phyloP scores from a whole-genome alignment of 2,329 filamentous ascomycete species.

The Tolypocladium pustulatum region DNA sequence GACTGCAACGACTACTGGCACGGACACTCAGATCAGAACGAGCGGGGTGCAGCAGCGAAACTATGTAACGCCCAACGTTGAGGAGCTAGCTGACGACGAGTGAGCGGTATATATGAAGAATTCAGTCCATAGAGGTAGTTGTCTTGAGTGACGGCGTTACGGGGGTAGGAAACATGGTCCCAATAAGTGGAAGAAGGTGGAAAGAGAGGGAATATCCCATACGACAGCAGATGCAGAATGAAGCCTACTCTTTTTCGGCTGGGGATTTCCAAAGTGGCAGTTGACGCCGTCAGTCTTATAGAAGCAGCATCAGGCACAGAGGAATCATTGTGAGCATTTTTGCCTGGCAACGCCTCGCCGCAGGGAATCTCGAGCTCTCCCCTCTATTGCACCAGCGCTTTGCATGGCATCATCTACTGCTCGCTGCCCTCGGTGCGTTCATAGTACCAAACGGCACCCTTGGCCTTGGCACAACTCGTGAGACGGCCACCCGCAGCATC shows the following conservation, averaged over 20 bases:
- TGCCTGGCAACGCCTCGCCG: neutral
- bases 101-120: conserved; percentile 13
- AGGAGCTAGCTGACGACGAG: conserved; percentile 42
- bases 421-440: conserved; percentile 30
- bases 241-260: neutral
- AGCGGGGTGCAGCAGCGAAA: conserved; percentile 27
- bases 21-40: conserved; percentile 41
- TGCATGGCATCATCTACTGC: neutral
- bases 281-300: neutral
- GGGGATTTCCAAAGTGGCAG: neutral
- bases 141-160: conserved; percentile 12
- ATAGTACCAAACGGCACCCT: conserved; percentile 44
- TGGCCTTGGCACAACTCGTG: conserved; percentile 43
- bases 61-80: conserved; percentile 41
- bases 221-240: neutral
- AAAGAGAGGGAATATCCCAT: neutral
- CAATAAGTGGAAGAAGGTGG: neutral
- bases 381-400: neutral
- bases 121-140: neutral
- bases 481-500: conserved; percentile 35
- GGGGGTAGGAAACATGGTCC: conserved; percentile 4
- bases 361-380: neutral
- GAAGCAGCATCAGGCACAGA: too few species aligned
- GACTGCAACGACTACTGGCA: conserved; percentile 45
- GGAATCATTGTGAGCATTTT: too few species aligned